phyloP scores from a whole-genome alignment of 768 basidiomycete species.

The Mycena polygramma region DNA sequence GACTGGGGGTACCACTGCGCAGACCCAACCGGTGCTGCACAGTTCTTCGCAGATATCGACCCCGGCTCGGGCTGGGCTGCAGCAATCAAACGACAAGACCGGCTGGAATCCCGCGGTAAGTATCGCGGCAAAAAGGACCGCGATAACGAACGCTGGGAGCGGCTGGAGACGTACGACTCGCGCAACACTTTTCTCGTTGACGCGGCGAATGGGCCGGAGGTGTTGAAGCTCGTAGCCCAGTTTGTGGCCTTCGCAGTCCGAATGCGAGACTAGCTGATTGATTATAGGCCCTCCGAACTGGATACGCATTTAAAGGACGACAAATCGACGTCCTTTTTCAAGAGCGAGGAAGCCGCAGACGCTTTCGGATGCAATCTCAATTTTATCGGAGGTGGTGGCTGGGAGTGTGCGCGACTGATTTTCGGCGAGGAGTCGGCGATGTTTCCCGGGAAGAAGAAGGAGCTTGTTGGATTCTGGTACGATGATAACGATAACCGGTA shows the following conservation, averaged over 20 bases:
- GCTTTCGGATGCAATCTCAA: slow-evolving; percentile 32
- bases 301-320: slow-evolving; percentile 17
- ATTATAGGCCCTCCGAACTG: slow-evolving; percentile 26
- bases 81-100: slow-evolving; percentile 18
- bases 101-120: not conserved
- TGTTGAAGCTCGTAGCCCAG: slow-evolving; percentile 24
- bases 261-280: not conserved
- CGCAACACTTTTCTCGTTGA: slow-evolving; percentile 31
- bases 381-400: slow-evolving; percentile 7
- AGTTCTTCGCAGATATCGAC: slow-evolving; percentile 29
- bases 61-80: slow-evolving; percentile 32
- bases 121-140: slow-evolving; percentile 17
- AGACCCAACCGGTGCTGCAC: not conserved
- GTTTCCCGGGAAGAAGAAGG: slow-evolving; percentile 34
- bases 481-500: slow-evolving; percentile 33
- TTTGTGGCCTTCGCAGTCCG: not conserved
- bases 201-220: slow-evolving; percentile 22
- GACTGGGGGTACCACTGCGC: slow-evolving; percentile 31
- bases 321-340: slow-evolving; percentile 12
- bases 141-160: slow-evolving; percentile 31
- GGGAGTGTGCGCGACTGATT: slow-evolving; percentile 34
- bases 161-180: slow-evolving; percentile 4
- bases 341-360: not conserved
- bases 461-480: slow-evolving; percentile 39
- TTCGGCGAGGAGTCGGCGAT: slow-evolving; percentile 29